Base-by-base conservation (phyloP, 2,329 filamentous ascomycete species). In the Sarocladium oryzae region DNA sequence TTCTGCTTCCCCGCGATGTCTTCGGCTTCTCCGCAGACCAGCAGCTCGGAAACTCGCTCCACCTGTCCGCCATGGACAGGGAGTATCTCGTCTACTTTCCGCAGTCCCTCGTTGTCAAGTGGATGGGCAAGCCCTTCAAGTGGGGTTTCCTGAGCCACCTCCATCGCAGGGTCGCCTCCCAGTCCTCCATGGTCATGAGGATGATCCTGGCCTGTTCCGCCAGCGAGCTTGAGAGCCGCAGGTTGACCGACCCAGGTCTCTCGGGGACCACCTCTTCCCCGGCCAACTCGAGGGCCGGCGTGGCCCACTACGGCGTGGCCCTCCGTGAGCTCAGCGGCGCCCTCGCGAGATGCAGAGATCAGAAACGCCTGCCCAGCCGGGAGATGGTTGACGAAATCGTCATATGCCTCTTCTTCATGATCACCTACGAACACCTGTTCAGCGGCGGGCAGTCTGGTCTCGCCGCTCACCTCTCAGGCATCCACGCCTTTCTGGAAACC, bases 1-100 rank as follows among this genome's bases (percentile, higher is more conserved):
- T 28, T 9, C 21, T 43, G 40, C 40, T 43, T 10, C 40, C 40
- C 6, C 40, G 40, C 40, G 40, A 43, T 26, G n/a, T 43, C 21
- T 43, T 43, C 21, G 40, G 40, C 8, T 43, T 43, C 40, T 26
- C 40, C 40, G 10, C 40, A 26, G 16, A 16, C 16, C 37, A 40
- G 21, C 21, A 43, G 20, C 40, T 43, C n/a, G 40, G 8, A 6
- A 43, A 43, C 23, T 43, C 40, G 11, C 40, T 43, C 10, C 40
- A 26, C 40, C 40, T 43, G 3, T 43, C 40, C 5, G 3, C 5
- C 40, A 26, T 26, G 21, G 40, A 43, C 23, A 4, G 40, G n/a
- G 40, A 43, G 7, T 43, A 43, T 43, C 40, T 43, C 8, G 40
- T 13, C 10, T 43, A 43, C 40, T 43, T 43, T n/a, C 40, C 40